A percentile compares a stretch with the other conserved stretches of the same genome.
Conservation (phyloP, 371 early-diverging fungal genomes). For the Apophysomyces variabilis region DNA sequence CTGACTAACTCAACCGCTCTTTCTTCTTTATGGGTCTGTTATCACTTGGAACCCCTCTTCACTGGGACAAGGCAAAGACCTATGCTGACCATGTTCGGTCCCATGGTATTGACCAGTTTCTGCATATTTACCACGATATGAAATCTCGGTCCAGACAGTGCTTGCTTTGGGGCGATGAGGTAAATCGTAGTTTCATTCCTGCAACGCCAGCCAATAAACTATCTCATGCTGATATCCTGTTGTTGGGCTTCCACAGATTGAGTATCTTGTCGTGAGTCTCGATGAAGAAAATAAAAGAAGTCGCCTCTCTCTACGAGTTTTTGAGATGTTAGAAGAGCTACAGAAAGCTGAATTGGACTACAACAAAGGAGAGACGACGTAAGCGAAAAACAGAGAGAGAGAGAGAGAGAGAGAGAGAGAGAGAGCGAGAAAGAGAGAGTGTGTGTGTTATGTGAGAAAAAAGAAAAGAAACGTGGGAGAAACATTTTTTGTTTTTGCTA, state of each 20-base stretch:
- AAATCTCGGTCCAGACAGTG: constrained; percentile 79
- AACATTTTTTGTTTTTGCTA: not conserved
- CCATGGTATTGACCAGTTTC: constrained; percentile 95
- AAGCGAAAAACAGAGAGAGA: constrained; percentile 15
- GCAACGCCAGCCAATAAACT: constrained; percentile 1
- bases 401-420: not conserved
- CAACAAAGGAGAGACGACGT: constrained; percentile 39
- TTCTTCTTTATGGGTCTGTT: constrained; percentile 85
- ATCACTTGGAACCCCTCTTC: constrained; percentile 94
- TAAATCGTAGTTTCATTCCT: constrained; percentile 29
- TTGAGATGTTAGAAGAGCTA: constrained; percentile 81
- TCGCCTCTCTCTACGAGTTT: constrained; percentile 81
- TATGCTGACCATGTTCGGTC: constrained; percentile 88
- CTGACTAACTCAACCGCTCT: constrained; percentile 6
- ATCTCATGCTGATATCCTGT: not conserved
- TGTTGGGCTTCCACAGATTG: constrained; percentile 62
- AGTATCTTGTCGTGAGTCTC: constrained; percentile 88
- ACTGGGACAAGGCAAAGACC: constrained; percentile 88
- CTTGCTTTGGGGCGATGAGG: constrained; percentile 97
- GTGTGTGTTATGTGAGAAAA: not conserved
- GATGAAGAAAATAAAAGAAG: constrained; percentile 77
- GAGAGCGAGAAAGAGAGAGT: no score
- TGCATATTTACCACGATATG: constrained; percentile 82
- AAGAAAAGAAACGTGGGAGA: not conserved
- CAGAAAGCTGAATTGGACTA: constrained; percentile 76